Evolutionary conservation across 1,284 basidiomycete species (phyloP).

Genomic region (Ustilago lituana): DNA sequence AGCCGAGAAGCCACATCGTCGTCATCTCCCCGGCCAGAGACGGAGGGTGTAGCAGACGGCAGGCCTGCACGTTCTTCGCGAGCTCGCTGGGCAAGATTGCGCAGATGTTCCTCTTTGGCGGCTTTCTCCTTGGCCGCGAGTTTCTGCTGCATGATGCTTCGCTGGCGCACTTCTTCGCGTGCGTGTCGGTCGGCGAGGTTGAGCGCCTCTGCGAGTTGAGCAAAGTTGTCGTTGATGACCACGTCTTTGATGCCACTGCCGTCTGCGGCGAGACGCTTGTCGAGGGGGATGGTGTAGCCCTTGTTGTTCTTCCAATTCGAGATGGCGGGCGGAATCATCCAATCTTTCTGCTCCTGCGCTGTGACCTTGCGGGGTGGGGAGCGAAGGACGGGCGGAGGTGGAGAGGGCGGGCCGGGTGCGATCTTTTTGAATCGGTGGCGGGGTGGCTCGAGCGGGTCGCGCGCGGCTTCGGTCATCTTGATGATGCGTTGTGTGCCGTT

Average conservation of each 20-base stretch:
- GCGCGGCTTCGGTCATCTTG: constrained; percentile 82
- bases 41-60: constrained; percentile 49
- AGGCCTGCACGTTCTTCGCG: constrained; percentile 90
- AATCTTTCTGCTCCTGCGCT: constrained; percentile 96
- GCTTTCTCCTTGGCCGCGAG: constrained; percentile 98
- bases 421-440: constrained; percentile 99
- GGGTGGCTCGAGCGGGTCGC: constrained; percentile 96
- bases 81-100: constrained; percentile 90
- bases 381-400: constrained; percentile 94
- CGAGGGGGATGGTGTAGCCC: constrained; percentile 97
- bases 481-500: constrained; percentile 92
- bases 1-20: constrained; percentile 20
- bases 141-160: constrained; percentile 96
- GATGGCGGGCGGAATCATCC: constrained; percentile 99
- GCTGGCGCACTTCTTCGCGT: constrained; percentile 94
- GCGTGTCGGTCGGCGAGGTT: constrained; percentile 98
- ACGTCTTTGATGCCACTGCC: constrained; percentile 97
- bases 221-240: constrained; percentile 99
- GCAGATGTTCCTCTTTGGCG: constrained; percentile 93
- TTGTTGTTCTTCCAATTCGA: constrained; percentile 99
- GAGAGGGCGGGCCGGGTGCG: constrained; percentile 91
- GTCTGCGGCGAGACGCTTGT: constrained; percentile 97
- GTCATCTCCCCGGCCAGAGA: constrained; percentile 17
- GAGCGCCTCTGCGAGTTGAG: constrained; percentile 95
- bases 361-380: constrained; percentile 96